phyloP scores from a whole-genome alignment of 768 basidiomycete genomes.

The Pleurotus djamor region DNA sequence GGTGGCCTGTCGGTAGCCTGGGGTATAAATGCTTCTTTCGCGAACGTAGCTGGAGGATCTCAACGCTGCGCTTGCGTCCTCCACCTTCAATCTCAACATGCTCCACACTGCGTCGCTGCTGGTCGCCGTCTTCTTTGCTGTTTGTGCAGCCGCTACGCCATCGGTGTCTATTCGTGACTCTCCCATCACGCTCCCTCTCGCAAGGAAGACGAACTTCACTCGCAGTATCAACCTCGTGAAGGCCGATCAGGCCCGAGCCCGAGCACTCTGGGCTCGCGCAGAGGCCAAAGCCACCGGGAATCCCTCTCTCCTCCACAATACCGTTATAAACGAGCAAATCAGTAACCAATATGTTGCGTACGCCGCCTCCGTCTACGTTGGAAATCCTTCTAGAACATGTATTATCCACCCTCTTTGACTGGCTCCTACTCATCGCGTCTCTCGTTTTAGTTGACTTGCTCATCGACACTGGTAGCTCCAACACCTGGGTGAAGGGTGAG shows the following conservation, averaged over 20 bases:
- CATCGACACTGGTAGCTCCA: conserved; percentile 70
- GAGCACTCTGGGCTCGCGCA: conserved; percentile 35
- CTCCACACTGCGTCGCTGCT: conserved; percentile 35
- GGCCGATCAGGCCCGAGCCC: conserved; percentile 49
- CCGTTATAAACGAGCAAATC: conserved; percentile 41
- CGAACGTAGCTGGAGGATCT: no score
- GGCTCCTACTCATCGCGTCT: background rate
- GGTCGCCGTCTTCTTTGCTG: conserved; percentile 40
- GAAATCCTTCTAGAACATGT: conserved; percentile 43
- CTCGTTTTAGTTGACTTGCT: conserved; percentile 44
- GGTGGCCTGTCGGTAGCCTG: no score
- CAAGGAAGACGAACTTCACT: conserved; percentile 50
- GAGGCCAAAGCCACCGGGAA: conserved; percentile 26
- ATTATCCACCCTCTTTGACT: background rate
- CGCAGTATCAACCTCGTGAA: conserved; percentile 45
- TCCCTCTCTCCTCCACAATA: conserved; percentile 19
- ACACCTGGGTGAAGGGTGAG: conserved; percentile 67
- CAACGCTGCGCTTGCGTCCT: no score
- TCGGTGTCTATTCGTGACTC: conserved; percentile 34
- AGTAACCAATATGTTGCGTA: conserved; percentile 32
- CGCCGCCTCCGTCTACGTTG: conserved; percentile 47
- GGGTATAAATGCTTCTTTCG: no score
- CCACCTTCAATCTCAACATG: conserved; percentile 27
- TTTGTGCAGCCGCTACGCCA: conserved; percentile 43
- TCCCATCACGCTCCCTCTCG: conserved; percentile 45